These are phyloP conservation scores for Kodamaea sp. DNA, from an alignment of 1,139 yeast species.

Conservation along the genomic window DNA sequence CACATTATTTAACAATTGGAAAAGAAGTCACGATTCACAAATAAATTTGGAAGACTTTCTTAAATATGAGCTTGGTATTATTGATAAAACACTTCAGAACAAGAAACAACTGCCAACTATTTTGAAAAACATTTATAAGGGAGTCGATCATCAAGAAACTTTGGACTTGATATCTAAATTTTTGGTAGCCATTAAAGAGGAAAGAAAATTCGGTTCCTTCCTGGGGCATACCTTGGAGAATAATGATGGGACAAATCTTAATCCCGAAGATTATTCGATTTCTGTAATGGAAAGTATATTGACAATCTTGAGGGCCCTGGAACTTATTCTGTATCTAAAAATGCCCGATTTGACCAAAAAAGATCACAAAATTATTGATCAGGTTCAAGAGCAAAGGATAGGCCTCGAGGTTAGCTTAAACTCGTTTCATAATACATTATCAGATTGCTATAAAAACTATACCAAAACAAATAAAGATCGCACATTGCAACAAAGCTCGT, in stretches of 20 bases:
- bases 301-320: conserved; percentile 20
- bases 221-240: too few relatives aligned
- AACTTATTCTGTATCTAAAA: conserved; percentile 23
- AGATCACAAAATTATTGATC: conserved; percentile 1
- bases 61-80: neutral
- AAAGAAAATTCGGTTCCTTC: conserved; percentile 8
- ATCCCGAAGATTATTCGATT: too few relatives aligned
- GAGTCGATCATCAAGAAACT: conserved; percentile 8
- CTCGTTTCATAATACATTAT: conserved; percentile 28
- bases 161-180: conserved; percentile 7
- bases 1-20: conserved; percentile 13
- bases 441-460: conserved; percentile 19
- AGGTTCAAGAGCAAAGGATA: conserved; percentile 9
- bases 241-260: too few relatives aligned
- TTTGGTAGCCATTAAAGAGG: conserved; percentile 12
- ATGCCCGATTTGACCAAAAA: conserved; percentile 8
- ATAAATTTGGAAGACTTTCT: conserved; percentile 11
- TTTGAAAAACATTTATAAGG: conserved; percentile 9
- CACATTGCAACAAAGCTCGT: conserved; percentile 14
- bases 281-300: conserved; percentile 19
- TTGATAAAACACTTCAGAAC: neutral
- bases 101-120: neutral
- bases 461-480: conserved; percentile 8
- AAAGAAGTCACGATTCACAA: neutral
- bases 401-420: conserved; percentile 18